These are phyloP conservation scores for Austroboletus festivus DNA, from an alignment of 768 basidiomycete genomes.

Conservation along the genomic window DNA sequence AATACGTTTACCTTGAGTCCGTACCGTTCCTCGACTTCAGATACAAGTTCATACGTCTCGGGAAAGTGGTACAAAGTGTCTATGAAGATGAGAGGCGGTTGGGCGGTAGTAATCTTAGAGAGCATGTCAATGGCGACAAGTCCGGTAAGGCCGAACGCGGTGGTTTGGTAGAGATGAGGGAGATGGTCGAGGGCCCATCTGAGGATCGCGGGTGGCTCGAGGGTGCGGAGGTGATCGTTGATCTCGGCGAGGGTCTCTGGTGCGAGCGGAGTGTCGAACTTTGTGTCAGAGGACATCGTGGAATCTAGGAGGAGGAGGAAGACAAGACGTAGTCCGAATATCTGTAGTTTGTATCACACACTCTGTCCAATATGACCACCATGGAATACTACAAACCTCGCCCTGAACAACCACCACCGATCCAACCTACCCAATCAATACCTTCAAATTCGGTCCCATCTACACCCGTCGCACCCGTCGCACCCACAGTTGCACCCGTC, in stretches of 20 bases:
- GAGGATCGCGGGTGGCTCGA: constrained; percentile 82
- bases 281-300: constrained; percentile 32
- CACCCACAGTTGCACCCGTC: constrained; percentile 6
- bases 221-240: constrained; percentile 68
- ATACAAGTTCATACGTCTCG: constrained; percentile 88
- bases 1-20: constrained; percentile 70
- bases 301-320: not conserved
- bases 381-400: constrained; percentile 32
- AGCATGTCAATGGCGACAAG: constrained; percentile 95
- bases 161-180: constrained; percentile 85
- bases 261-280: constrained; percentile 56
- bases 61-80: constrained; percentile 96
- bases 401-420: constrained; percentile 17
- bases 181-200: constrained; percentile 80
- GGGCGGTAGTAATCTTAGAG: constrained; percentile 63
- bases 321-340: too few species aligned
- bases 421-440: constrained; percentile 14
- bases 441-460: constrained; percentile 18
- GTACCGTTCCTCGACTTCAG: constrained; percentile 76
- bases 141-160: constrained; percentile 94
- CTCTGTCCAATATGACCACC: not conserved
- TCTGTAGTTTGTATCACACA: too few species aligned
- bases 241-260: constrained; percentile 57
- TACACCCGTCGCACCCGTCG: constrained; percentile 17
- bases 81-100: constrained; percentile 87